Base-by-base conservation (phyloP, 805 yeast genomes). In the Lipomyces oligophaga region DNA sequence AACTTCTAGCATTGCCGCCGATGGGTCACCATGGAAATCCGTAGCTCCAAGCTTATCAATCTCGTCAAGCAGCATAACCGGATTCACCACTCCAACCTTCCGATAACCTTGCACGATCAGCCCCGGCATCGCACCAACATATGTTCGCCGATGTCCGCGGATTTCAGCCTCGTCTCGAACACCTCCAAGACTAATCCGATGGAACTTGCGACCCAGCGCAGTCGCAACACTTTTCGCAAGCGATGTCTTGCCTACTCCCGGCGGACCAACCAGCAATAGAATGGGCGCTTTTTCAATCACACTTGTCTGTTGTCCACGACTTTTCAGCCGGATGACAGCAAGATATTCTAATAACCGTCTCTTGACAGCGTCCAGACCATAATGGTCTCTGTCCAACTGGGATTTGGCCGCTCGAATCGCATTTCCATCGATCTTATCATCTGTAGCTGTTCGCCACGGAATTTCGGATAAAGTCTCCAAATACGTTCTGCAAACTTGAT, bases 71-170 rank as follows among this genome's bases (percentile, higher is more conserved):
- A 87, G 69, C 46, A 87, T 81, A 16, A 87, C 85, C 0, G 95
- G 95, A 58, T 85, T 85, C 83, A 83, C 81, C 1, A 81, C 72
- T 13, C 85, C 78, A 0, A 86, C 78, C 58, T 82, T 83, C 38
- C 94, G 74, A 33, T 87, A 65, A 0, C 89, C 85, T 65, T 82
- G 89, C 25, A 85, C 75, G 22, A 87, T 69, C 37, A 83, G 69
- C 6, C 96, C 96, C 0, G 95, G 95, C 85, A 85, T 82, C 1
- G 95, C 86, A 5, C 96, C 96, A 31, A 87, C 89, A 63, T 87
- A 87, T 0, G 96, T 87, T 60, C 96, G 74, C 63, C 96, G 72
- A 64, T 87, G 96, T 1, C 96, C 96, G 52, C 95, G 74, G 45
- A 87, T 81, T 58, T 87, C 96, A 2, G 93, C 83, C 65, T 86